These are phyloP conservation scores for Corymbia maculata DNA, from an alignment of 345 rosid genomes.

Conservation along the genomic window DNA sequence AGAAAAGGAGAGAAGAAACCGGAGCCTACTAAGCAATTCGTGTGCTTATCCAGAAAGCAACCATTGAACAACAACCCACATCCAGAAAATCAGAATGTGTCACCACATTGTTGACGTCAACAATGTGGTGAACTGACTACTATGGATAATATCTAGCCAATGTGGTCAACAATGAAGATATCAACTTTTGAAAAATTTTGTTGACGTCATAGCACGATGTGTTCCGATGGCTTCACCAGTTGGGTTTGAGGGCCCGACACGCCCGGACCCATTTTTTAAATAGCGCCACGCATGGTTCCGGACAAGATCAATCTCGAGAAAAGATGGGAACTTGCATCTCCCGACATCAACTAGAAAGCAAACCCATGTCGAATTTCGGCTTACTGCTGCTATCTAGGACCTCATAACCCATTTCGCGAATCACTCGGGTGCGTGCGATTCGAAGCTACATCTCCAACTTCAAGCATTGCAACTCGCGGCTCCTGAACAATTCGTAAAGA, in stretches of 20 bases:
- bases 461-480: background rate
- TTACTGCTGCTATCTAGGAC: conserved; percentile 38
- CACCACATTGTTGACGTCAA: no score
- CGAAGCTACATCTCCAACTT: background rate
- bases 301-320: background rate
- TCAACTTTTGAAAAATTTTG: background rate
- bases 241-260: background rate
- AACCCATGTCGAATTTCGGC: background rate
- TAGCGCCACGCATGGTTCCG: background rate
- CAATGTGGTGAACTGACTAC: no score
- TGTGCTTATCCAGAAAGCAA: background rate
- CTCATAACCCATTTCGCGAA: conserved; percentile 38
- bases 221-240: no score
- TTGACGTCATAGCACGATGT: background rate
- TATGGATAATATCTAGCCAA: background rate
- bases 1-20: no score
- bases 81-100: background rate
- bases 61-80: background rate
- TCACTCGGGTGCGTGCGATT: background rate
- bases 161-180: background rate
- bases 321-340: background rate
- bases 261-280: background rate
- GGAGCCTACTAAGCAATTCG: background rate
- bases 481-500: background rate
- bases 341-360: background rate